Evolutionary conservation across 2,329 filamentous ascomycete species (phyloP).

Genomic region (Corinectria fuckeliana): DNA sequence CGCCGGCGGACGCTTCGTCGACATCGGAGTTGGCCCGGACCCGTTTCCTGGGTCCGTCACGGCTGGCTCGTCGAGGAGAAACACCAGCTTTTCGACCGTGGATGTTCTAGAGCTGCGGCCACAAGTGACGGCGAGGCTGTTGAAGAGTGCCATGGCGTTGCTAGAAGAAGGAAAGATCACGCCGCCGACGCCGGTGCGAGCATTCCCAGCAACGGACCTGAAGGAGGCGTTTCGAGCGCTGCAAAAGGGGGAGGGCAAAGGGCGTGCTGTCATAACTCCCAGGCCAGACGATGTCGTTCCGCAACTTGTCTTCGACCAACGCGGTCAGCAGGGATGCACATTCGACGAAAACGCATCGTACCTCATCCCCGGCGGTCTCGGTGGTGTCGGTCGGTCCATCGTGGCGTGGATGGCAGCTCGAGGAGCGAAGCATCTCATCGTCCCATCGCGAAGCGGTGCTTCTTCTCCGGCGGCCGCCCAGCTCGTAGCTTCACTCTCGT

Average conservation of each 20-base stretch:
- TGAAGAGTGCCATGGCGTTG: background rate
- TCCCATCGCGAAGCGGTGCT: constrained; percentile 39
- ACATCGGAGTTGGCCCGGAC: background rate
- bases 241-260: background rate
- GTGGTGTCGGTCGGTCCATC: background rate
- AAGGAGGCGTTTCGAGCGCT: background rate
- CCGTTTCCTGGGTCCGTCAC: background rate
- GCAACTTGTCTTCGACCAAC: background rate
- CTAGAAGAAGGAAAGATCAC: background rate
- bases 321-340: background rate
- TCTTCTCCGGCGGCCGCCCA: constrained; percentile 26
- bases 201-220: background rate
- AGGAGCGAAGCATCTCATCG: constrained; percentile 37
- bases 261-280: background rate
- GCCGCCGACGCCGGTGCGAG: background rate
- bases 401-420: background rate
- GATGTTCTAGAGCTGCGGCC: background rate
- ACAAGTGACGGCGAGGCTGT: background rate
- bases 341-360: background rate
- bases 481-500: constrained; percentile 16
- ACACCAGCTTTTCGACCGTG: background rate
- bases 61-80: background rate
- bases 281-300: background rate
- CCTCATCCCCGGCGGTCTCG: background rate
- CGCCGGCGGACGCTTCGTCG: background rate